Conservation (phyloP, 768 basidiomycete genomes). For the Pleurotus pulmonarius region DNA sequence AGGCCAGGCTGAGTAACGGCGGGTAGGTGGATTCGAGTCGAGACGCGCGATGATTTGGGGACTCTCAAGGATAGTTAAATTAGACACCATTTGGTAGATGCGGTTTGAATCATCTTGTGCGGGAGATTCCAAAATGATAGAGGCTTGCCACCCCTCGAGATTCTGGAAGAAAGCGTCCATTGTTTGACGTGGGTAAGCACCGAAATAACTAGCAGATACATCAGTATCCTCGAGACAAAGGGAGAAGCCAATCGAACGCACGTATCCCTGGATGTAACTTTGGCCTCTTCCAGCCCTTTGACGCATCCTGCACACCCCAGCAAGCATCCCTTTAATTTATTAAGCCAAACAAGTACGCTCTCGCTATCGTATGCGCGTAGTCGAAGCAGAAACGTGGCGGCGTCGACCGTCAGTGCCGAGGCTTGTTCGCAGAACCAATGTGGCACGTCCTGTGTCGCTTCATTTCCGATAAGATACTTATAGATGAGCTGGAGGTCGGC, state of each 20-base stretch:
- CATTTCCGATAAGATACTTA: conserved; percentile 42
- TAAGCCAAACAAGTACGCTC: conserved; percentile 62
- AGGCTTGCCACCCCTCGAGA: conserved; percentile 67
- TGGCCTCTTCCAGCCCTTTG: conserved; percentile 58
- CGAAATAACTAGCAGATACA: conserved; percentile 59
- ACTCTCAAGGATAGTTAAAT: conserved; percentile 54
- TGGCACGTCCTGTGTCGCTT: conserved; percentile 31
- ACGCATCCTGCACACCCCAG: conserved; percentile 69
- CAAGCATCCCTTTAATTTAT: conserved; percentile 50
- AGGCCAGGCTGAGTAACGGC: conserved; percentile 47
- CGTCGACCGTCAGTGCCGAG: conserved; percentile 49
- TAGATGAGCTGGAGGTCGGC: conserved; percentile 47
- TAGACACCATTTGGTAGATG: conserved; percentile 61
- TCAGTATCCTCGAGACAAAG: conserved; percentile 11
- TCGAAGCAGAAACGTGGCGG: conserved; percentile 79
- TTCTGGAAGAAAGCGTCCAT: conserved; percentile 55
- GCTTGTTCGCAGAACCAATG: conserved; percentile 86
- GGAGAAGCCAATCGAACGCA: conserved; percentile 38
- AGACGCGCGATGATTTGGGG: conserved; percentile 40
- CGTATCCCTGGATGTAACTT: conserved; percentile 64
- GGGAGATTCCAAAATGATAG: conserved; percentile 36
- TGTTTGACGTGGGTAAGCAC: conserved; percentile 50
- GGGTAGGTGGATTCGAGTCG: conserved; percentile 30
- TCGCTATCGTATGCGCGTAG: conserved; percentile 72
- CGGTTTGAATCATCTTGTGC: background rate